Evolutionary conservation across 129 eudicot species (phyloP).

Genomic region (Daucus carota): DNA sequence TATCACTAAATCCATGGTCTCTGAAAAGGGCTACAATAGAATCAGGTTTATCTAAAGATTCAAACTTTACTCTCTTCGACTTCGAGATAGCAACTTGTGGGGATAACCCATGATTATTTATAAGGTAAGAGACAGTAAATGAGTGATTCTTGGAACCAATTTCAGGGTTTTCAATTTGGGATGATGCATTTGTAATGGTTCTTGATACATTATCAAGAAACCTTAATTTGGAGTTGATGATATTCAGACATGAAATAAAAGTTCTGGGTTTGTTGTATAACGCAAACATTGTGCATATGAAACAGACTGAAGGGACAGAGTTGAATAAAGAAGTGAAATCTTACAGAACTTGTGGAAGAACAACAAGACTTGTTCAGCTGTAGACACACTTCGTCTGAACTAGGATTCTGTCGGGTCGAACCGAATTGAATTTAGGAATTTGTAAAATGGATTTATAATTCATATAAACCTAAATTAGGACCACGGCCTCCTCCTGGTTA

Average conservation of each 20-base stretch:
- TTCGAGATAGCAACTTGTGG: slow-evolving; percentile 11
- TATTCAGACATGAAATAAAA: neutral
- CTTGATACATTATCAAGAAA: neutral
- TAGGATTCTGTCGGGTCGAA: too few species aligned
- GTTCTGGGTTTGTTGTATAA: neutral
- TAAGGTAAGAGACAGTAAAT: slow-evolving; percentile 15
- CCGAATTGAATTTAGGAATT: too few species aligned
- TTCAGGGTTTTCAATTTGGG: neutral
- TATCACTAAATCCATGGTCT: slow-evolving; percentile 3
- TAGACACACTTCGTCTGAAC: neutral
- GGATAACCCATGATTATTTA: slow-evolving; percentile 20
- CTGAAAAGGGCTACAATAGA: slow-evolving; percentile 1
- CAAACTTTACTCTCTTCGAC: neutral
- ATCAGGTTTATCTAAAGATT: slow-evolving; percentile 1
- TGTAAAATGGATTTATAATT: too few species aligned
- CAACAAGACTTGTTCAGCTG: neutral
- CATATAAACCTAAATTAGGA: too few species aligned
- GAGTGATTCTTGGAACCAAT: neutral
- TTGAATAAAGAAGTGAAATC: neutral
- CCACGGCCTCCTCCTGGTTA: too few species aligned
- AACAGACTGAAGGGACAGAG: neutral
- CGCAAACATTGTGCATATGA: neutral
- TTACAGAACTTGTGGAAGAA: neutral
- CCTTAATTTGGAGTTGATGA: neutral
- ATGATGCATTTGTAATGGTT: neutral